phyloP scores from a whole-genome alignment of 176 grass and related monocot genomes.

The Oryza glumipatula region DNA sequence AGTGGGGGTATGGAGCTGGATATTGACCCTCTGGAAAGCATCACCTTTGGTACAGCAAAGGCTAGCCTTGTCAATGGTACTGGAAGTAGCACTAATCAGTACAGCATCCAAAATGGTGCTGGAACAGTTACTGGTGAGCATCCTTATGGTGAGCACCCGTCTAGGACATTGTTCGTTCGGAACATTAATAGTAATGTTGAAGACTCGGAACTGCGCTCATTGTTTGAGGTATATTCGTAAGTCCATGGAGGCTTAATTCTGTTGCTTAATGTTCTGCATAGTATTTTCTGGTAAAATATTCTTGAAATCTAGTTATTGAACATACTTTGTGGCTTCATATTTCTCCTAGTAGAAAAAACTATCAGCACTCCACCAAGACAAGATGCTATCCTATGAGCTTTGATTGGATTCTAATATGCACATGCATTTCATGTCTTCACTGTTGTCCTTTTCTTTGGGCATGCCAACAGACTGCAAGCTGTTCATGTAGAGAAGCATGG shows the following conservation, averaged over 20 bases:
- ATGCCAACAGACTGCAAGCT: too few species aligned
- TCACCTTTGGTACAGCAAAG: constrained; percentile 36
- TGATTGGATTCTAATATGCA: too few species aligned
- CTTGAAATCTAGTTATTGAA: background rate
- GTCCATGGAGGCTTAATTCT: background rate
- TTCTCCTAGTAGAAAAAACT: too few species aligned
- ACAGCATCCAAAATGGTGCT: constrained; percentile 34
- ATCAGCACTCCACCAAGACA: too few species aligned
- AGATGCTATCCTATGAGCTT: too few species aligned
- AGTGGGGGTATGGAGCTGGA: constrained; percentile 63
- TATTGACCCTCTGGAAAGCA: constrained; percentile 45
- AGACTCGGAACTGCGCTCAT: constrained; percentile 46
- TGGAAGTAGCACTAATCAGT: constrained; percentile 39
- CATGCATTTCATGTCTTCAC: too few species aligned
- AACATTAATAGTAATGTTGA: constrained; percentile 71
- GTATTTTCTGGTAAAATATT: background rate
- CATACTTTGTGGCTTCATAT: background rate
- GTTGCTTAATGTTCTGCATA: constrained; percentile 3
- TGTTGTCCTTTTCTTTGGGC: too few species aligned
- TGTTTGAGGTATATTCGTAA: constrained; percentile 55
- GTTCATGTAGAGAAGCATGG: too few species aligned
- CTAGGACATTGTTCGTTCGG: constrained; percentile 63
- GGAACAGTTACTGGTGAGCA: constrained; percentile 58
- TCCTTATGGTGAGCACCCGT: constrained; percentile 64
- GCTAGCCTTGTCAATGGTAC: constrained; percentile 43